Base-by-base conservation (phyloP, 2,329 filamentous ascomycete species). In the Emergomyces africanus region DNA sequence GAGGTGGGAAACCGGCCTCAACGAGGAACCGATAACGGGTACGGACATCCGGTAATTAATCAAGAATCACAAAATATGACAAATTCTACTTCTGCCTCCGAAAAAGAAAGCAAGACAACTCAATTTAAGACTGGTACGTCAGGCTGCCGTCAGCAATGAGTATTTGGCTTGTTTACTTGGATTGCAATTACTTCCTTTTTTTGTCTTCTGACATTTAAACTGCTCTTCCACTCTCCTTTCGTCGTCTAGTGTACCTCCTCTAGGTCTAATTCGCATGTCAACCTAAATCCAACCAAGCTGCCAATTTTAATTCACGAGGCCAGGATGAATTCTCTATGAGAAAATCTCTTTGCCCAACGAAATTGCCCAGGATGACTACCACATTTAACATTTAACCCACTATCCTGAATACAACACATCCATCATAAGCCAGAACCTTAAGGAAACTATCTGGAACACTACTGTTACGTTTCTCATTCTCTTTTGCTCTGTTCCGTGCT, bases 81-180 rank as follows among this genome's bases (percentile, higher is more conserved):
- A 14, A 14, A 35, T 55, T 35, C 37, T 44, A 5, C 18, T 10
- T 15, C 54, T 14, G 15, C 39, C 14, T 9, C 6, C 18, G 54
- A 10, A 33, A 25, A 55, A 55, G 54, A 33, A 44, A 20, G 8
- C 14, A 14, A 18, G 23, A 55, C 25, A 42, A 1, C 23, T 12
- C 25, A 44, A n/a, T 12, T 6, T 20, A 55, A 55, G 39, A 54
- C 20, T 23, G 39, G 54, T 53, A 56, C 23, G 53, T 59, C 48
- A 35, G 23, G 58, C 23, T 56, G 55, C 33, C 18, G n/a, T 20
- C 48, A 56, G 58, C 58, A 56, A 48, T 55, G 57, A 10, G 42
- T 42, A 44, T 30, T 33, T 50, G 48, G 6, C 42, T 51, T 48
- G 23, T 28, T 14, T 25, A n/a, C 4, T 42, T 41, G 8, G 42